A percentile compares a stretch with the other conserved stretches of the same genome.
Conservation (phyloP, 1,139 yeast genomes). For the Taiozyma sp. region DNA sequence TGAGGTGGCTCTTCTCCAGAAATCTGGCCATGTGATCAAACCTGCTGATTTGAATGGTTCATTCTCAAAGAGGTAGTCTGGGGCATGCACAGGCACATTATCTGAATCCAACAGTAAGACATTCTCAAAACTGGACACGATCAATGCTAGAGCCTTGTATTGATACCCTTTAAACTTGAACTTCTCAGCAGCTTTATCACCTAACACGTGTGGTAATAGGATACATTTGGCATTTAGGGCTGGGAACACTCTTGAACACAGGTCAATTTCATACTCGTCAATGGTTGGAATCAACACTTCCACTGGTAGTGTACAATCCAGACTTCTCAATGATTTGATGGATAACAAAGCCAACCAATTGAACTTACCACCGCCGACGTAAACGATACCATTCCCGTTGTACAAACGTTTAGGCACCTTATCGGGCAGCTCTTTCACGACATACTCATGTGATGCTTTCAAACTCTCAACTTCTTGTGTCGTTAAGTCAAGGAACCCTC, state of each 20-base stretch:
- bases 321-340: constrained; percentile 54
- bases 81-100: constrained; percentile 55
- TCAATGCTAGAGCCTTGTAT: constrained; percentile 68
- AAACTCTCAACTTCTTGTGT: constrained; percentile 41
- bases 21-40: constrained; percentile 77
- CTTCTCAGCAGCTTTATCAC: constrained; percentile 35
- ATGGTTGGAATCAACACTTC: constrained; percentile 70
- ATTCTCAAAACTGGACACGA: constrained; percentile 72
- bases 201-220: constrained; percentile 51
- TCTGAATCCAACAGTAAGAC: constrained; percentile 77
- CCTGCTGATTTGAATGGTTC: constrained; percentile 52
- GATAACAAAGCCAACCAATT: constrained; percentile 68
- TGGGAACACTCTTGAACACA: constrained; percentile 63
- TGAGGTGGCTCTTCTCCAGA: constrained; percentile 69
- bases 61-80: constrained; percentile 48
- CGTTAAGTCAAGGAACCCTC: constrained; percentile 47
- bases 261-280: constrained; percentile 63
- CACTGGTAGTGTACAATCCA: constrained; percentile 64
- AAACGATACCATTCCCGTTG: constrained; percentile 72
- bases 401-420: constrained; percentile 42
- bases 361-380: constrained; percentile 77
- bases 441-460: constrained; percentile 45
- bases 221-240: constrained; percentile 66
- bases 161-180: constrained; percentile 69
- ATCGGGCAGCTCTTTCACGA: constrained; percentile 45